A percentile compares a stretch with the other conserved stretches of the same genome.
phyloP scores from a whole-genome alignment of 1,284 basidiomycete genomes.

The Apiotrichum veenhuisii region DNA sequence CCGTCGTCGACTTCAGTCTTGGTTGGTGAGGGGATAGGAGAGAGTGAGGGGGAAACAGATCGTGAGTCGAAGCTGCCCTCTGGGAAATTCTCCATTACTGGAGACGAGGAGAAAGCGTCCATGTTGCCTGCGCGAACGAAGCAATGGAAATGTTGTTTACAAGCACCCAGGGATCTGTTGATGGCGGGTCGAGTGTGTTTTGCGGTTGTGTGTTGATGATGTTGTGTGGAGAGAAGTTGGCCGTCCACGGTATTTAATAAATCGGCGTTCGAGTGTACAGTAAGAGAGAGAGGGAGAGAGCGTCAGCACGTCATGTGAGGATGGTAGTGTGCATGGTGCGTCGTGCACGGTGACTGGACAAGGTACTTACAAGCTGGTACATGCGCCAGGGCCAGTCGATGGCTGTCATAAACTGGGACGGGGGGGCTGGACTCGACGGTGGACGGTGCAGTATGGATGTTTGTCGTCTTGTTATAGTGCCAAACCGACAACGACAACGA shows the following conservation, averaged over 20 bases:
- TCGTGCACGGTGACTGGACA: background rate
- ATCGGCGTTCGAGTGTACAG: too few relatives aligned
- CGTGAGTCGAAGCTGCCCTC: constrained; percentile 30
- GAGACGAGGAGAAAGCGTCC: constrained; percentile 44
- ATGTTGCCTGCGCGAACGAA: constrained; percentile 19
- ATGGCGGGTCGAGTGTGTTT: background rate
- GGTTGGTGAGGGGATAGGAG: constrained; percentile 38
- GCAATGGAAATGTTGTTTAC: background rate
- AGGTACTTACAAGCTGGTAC: background rate
- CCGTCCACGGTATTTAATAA: too few relatives aligned
- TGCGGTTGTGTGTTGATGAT: background rate
- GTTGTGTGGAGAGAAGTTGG: background rate
- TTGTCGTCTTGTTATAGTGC: too few relatives aligned
- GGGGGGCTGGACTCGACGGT: background rate
- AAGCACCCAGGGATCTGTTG: background rate
- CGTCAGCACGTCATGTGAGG: background rate
- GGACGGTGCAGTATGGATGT: background rate
- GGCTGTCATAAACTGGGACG: background rate
- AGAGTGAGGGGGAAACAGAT: constrained; percentile 6
- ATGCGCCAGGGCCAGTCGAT: background rate
- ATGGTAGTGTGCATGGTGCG: background rate
- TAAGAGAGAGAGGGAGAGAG: background rate
- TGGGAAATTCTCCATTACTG: constrained; percentile 37
- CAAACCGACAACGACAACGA: too few relatives aligned
- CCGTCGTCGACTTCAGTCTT: constrained; percentile 42